Conservation (phyloP, 208 protist genomes). For the Trypanosoma rangeli region DNA sequence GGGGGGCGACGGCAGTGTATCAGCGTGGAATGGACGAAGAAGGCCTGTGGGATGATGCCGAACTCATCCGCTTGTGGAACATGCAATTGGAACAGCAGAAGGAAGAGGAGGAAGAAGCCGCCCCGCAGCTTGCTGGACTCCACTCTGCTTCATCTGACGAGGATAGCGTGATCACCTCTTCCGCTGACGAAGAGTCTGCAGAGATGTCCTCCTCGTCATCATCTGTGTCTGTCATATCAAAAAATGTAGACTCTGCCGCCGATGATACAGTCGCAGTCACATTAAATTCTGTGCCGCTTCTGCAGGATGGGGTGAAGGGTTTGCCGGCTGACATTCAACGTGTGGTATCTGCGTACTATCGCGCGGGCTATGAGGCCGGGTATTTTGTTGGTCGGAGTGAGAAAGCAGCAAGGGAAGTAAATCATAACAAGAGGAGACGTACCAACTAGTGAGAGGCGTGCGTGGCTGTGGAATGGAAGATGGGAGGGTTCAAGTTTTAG, state of each 20-base stretch:
- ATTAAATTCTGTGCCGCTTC: neutral
- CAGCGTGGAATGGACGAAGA: constrained; percentile 28
- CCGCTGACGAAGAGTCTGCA: neutral
- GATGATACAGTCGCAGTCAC: neutral
- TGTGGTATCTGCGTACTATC: constrained; percentile 22
- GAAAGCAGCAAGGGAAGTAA: neutral
- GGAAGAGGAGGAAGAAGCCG: constrained; percentile 1
- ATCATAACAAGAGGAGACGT: constrained; percentile 10
- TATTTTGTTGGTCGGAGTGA: constrained; percentile 17
- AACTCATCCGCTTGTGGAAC: constrained; percentile 78
- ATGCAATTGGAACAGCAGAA: constrained; percentile 56
- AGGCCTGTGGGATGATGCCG: constrained; percentile 80
- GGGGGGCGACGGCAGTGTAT: constrained; percentile 4
- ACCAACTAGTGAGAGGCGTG: neutral
- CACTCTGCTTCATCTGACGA: neutral
- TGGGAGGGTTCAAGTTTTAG: too few species aligned
- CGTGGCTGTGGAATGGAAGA: neutral
- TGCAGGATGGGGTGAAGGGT: constrained; percentile 1
- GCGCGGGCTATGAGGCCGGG: constrained; percentile 29
- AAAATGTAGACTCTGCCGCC: neutral
- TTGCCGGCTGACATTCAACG: constrained; percentile 21
- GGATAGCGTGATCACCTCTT: constrained; percentile 2
- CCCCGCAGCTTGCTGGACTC: neutral
- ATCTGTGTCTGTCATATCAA: neutral
- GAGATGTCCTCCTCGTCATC: neutral